Base-by-base conservation (phyloP, 306 rosid genomes). In the Lathyrus aphaca region DNA sequence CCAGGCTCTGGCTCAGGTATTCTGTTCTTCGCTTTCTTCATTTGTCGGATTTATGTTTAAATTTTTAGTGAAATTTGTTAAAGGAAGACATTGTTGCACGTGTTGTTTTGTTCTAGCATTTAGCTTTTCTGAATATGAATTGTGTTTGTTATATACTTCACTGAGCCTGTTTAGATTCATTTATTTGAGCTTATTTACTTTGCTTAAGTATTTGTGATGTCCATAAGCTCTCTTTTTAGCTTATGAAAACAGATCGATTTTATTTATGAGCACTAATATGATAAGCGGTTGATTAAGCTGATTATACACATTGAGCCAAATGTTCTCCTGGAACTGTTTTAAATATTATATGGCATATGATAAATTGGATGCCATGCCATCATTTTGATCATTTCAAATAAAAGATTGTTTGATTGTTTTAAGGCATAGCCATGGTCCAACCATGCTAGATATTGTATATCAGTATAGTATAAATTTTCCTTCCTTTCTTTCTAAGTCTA, bases 1-100 rank as follows among this genome's bases (percentile, higher is more conserved):
- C 77, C 75, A 85, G 81, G 71, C 97, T 32, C 74, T 95, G 45
- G 97, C 97, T 86, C 96, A 95, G 99, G 99, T 89, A 71, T 51
- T 25, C 49, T 23, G 55, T 49, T 71, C 71, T 21, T 21, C 1
- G 23, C 23, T 23, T 23, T 23, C 3, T 66, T 72, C 65, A 68
- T 64, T 71, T 3, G 32, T 66, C 3, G 6, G 14, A 10, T 75
- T 71, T 56, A 38, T 46, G 27, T 72, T 64, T 27, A 3, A 55
- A 55, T 25, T 55, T 55, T 55, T 59, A 12, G 68, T 39, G 45
- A 39, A 43, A 45, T 82, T 46, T 55, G 14, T 50, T 73, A 45
- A 65, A 59, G 53, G 30, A 65, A 45, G 64, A 45, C 37, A 27
- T 37, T 57, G 56, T 19, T 30, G 11, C 51, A 15, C 44, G 0